Percentiles rank a stretch among this genome's conserved stretches.
Evolutionary conservation across 805 yeast genomes (phyloP).

Genomic region (Saccharomycopsis malanga): DNA sequence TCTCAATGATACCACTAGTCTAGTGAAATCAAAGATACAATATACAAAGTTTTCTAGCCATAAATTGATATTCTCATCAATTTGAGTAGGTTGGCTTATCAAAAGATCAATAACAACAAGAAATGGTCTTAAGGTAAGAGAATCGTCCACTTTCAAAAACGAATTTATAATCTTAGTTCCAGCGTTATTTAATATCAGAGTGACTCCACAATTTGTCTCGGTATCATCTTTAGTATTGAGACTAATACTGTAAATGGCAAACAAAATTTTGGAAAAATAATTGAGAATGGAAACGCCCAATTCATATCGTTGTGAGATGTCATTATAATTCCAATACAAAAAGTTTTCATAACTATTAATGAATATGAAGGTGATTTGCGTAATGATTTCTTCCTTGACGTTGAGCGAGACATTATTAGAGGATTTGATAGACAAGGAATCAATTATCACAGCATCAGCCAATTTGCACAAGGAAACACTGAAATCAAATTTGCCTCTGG

Average conservation of each 20-base stretch:
- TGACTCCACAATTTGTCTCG: not conserved
- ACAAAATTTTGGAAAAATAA: conserved; percentile 48
- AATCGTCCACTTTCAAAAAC: conserved; percentile 47
- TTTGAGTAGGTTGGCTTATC: conserved; percentile 23
- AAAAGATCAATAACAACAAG: conserved; percentile 35
- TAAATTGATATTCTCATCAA: conserved; percentile 38
- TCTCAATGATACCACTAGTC: conserved; percentile 51
- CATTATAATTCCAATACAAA: conserved; percentile 57
- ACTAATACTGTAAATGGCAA: conserved; percentile 49
- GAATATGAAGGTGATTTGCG: conserved; percentile 46
- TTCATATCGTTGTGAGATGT: conserved; percentile 49
- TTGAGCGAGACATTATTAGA: conserved; percentile 30
- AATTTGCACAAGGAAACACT: conserved; percentile 55
- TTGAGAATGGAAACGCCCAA: conserved; percentile 50
- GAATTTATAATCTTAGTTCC: conserved; percentile 45
- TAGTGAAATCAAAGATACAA: conserved; percentile 48
- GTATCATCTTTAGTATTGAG: conserved; percentile 17
- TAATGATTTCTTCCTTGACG: conserved; percentile 48
- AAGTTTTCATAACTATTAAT: conserved; percentile 71
- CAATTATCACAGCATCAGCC: conserved; percentile 47
- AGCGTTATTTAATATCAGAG: conserved; percentile 41
- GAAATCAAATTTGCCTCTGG: conserved; percentile 58
- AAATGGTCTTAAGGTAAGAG: conserved; percentile 50
- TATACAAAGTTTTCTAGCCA: conserved; percentile 45
- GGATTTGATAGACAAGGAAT: conserved; percentile 29